A percentile compares a stretch with the other conserved stretches of the same genome.
phyloP scores from a whole-genome alignment of 257 asterid genomes.

The Nicotiana paniculata region DNA sequence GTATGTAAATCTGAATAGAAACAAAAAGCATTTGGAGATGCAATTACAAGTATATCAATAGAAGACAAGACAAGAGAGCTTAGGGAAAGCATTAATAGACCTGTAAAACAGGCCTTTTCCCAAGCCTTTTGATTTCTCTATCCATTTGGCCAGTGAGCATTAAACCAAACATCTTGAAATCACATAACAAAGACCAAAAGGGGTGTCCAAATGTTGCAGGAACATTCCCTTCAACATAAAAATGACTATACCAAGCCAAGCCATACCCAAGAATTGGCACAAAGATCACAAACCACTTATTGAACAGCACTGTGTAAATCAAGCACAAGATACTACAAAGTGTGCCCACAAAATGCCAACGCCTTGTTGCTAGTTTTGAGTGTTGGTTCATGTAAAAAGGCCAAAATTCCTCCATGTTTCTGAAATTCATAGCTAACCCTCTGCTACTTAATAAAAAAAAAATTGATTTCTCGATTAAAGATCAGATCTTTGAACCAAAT shows the following conservation, averaged over 20 bases:
- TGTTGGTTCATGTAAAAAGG: constrained; percentile 86
- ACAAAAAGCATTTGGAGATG: background rate
- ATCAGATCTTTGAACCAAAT: background rate
- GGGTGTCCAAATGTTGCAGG: constrained; percentile 97
- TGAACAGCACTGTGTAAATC: constrained; percentile 62
- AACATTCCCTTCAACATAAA: constrained; percentile 84
- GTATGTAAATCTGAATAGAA: background rate
- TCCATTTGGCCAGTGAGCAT: constrained; percentile 95
- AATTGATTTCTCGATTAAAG: background rate
- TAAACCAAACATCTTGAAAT: constrained; percentile 92
- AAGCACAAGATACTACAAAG: constrained; percentile 65
- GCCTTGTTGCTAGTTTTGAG: constrained; percentile 74
- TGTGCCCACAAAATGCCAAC: constrained; percentile 97
- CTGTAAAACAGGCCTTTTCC: constrained; percentile 88
- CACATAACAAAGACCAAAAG: constrained; percentile 85
- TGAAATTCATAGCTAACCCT: constrained; percentile 50
- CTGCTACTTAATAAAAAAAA: background rate
- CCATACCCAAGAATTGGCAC: constrained; percentile 87
- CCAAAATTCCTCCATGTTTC: constrained; percentile 97
- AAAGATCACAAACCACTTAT: constrained; percentile 56
- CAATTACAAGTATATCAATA: constrained; percentile 21
- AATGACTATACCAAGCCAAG: constrained; percentile 93
- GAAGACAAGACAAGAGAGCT: background rate
- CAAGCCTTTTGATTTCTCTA: constrained; percentile 96
- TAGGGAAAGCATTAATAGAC: constrained; percentile 26